Conservation (phyloP, 176 grass and related monocot species). For the Bonia amplexicaulis region DNA sequence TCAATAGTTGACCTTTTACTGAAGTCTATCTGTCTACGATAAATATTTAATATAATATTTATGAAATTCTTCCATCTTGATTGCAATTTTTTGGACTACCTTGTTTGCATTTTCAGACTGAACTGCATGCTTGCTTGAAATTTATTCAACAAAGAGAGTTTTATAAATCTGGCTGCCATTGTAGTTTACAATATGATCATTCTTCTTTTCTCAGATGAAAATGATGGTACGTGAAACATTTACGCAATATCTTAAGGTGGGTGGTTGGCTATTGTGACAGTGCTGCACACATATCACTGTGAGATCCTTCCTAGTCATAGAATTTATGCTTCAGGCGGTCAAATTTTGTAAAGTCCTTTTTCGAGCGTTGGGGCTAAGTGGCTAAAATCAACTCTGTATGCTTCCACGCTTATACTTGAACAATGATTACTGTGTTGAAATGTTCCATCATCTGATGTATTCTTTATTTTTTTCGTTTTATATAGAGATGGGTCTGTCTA, state of each 20-base stretch:
- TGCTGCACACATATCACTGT: not conserved
- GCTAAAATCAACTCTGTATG: slow-evolving; percentile 8
- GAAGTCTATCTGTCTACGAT: not conserved
- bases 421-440: slow-evolving; percentile 1
- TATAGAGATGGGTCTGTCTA: slow-evolving; percentile 92
- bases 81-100: not conserved
- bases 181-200: slow-evolving; percentile 55
- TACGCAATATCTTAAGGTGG: slow-evolving; percentile 57
- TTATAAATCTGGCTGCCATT: slow-evolving; percentile 14
- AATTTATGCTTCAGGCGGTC: slow-evolving; percentile 22
- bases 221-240: slow-evolving; percentile 91
- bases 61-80: not conserved
- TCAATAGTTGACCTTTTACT: not conserved
- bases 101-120: not conserved
- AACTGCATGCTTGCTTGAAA: slow-evolving; percentile 19
- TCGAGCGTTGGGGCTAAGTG: not conserved
- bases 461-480: slow-evolving; percentile 66
- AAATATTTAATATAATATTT: slow-evolving; percentile 3
- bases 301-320: slow-evolving; percentile 3
- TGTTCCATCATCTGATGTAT: slow-evolving; percentile 60
- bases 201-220: slow-evolving; percentile 90
- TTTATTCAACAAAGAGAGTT: slow-evolving; percentile 16
- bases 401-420: slow-evolving; percentile 20
- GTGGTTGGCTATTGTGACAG: slow-evolving; percentile 47
- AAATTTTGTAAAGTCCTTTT: slow-evolving; percentile 34